Base-by-base conservation (phyloP, 306 rosid genomes). In the Acacia melanoxylon region DNA sequence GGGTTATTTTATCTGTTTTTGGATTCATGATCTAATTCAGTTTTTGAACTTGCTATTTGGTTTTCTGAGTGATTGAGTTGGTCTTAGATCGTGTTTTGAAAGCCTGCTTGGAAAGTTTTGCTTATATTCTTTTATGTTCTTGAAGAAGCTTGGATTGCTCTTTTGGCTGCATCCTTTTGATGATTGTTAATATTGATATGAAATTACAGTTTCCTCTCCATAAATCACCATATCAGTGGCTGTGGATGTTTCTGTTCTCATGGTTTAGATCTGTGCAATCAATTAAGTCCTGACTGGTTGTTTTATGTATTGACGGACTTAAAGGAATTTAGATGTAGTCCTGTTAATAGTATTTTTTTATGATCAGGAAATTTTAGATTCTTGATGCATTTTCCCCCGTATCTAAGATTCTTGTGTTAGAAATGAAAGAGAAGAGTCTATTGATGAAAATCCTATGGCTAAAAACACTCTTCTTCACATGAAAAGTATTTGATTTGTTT, bases 241-340 rank as follows among this genome's bases (percentile, higher is more conserved):
- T 69, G 33, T 68, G 51, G 70, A 31, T 61, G 46, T 9, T 80
- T 58, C 19, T 37, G 48, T 15, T 68, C 68, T 37, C 62, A 27
- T 27, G 27, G 62, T 59, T 40, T 74, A 8, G 79, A 79, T 74
- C 72, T 79, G 31, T 62, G 72, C 40, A 27, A 69, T 68, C 40
- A 4, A 65, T 59, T n/a, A 37, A 46, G 1, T 6, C 24, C 46
- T 73, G 86, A 68, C 82, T 68, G 9, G 24, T 66, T 69, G 52
- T 8, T 67, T 33, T 11, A 22, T 22, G 27, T 31, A 22, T 35
- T 37, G 68, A 8, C 5, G 1, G 22, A 13, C 2, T 40, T 16
- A 37, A 37, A 37, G 6, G 8, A 37, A 6, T 37, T 37, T 22
- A 4, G 42, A 35, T 45, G 35, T 44, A 46, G 70, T 42, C 29